Base-by-base conservation (phyloP, 768 basidiomycete species). In the Myochromella boudieri region DNA sequence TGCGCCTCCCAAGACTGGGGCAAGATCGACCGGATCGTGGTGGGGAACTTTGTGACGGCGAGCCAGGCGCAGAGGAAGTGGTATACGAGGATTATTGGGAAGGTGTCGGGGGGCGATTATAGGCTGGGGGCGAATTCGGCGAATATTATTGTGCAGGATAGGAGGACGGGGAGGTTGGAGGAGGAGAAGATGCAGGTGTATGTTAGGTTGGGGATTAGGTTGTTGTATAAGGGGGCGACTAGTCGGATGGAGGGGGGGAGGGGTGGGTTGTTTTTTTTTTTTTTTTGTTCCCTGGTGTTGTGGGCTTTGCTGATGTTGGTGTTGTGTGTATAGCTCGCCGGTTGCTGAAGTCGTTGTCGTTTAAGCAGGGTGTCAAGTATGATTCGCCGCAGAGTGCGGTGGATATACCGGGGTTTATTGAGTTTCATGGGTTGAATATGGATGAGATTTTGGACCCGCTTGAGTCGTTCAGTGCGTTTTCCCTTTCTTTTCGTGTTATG, bases 171-270 rank as follows among this genome's bases (percentile, higher is more conserved):
- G 0, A 89, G 91, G 63, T 63, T 98, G 47, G 88, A 94, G 61
- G 95, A 99, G 68, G 95, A 98, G 71, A 98, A 97, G 74, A 99
- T 97, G 93, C 87, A 94, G 59, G 77, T 78, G 1, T 97, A 97
- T 61, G 92, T 97, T 0, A 73, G 95, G 29, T 68, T 99, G 12
- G 95, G 95, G 2, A 99, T 99, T 59, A 75, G 95, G 21, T 60
- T 99, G 47, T 63, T 97, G 49, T 99, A 98, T 75, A 91, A 89
- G 77, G 94, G 93, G 18, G 89, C 87, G 32, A 85, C 82, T 53
- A 81, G 86, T 51, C 73, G 86, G 24, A 94, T 97, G 91, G 93
- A 95, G 62, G 91, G 95, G 38, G 82, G 74, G 11, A 69, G 89
- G 70, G 91, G 92, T 90, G 54, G 37, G 80, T 67, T 11, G 11